Base-by-base conservation (phyloP, 768 basidiomycete genomes). In the Jaapia argillacea region DNA sequence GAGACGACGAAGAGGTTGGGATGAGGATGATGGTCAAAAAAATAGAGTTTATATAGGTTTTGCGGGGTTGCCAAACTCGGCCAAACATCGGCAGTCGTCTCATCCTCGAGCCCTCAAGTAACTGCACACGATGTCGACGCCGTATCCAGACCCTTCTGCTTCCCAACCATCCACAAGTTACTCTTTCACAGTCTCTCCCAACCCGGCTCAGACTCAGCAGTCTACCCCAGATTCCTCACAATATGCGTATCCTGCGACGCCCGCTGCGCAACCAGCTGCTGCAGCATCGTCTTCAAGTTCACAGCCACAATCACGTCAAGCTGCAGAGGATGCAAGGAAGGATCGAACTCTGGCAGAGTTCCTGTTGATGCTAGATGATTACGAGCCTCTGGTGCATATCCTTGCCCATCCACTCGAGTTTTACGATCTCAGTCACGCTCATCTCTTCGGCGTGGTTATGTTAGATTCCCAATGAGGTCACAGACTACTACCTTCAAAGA, bases 401-500 rank as follows among this genome's bases (percentile, higher is more conserved):
- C 4, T n/a, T 42, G 36, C 35, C 4, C 18, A 24, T 22, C 24
- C 6, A 23, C 12, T 22, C 38, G 24, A 24, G 22, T 41, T 4
- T 26, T 12, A 16, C 6, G 24, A n/a, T n/a, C n/a, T n/a, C n/a
- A n/a, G n/a, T n/a, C n/a, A n/a, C n/a, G n/a, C n/a, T n/a, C n/a
- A n/a, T n/a, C n/a, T n/a, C n/a, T n/a, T n/a, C n/a, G n/a, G n/a
- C n/a, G 4, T 7, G 24, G 23, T 10, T 36, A n/a, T 28, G 20
- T 7, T 58, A 97, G 93, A 89, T 98, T 48, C 94, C 94, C 0
- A 94, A 91, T 58, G 93, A 98, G 61, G 90, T 99, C 20, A 96
- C 93, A 3, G 90, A 96, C 55, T 96, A 93, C 61, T 98, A 96
- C 64, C 77, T 99, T 7, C 92, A 98, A 60, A 76, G 84, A 44